Conservation (phyloP, 176 grass and related monocot genomes). For the Dactylis glomerata region DNA sequence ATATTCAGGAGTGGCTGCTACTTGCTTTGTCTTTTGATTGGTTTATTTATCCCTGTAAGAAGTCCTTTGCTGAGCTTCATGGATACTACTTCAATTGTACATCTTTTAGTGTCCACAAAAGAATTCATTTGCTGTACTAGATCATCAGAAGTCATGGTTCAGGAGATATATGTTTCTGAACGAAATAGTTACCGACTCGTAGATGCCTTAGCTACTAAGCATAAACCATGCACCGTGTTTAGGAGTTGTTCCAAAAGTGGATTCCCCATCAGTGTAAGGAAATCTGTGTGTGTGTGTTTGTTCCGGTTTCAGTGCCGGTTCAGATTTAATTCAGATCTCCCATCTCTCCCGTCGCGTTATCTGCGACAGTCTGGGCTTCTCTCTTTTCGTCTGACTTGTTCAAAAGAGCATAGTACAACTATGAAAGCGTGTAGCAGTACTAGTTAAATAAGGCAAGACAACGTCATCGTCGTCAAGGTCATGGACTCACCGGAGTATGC, state of each 20-base stretch:
- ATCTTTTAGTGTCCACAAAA: too few relatives aligned
- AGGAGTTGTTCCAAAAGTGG: not conserved
- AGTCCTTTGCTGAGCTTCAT: not conserved
- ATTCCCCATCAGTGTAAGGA: not conserved
- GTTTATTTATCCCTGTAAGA: not conserved
- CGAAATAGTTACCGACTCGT: not conserved
- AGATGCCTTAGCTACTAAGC: not conserved
- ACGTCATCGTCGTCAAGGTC: not conserved
- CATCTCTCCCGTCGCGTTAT: not conserved
- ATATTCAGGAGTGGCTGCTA: not conserved
- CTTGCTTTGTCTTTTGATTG: not conserved
- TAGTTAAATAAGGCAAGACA: not conserved
- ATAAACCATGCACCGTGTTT: not conserved
- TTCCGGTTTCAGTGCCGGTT: not conserved
- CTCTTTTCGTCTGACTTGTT: not conserved
- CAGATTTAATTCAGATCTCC: not conserved
- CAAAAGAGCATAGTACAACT: not conserved
- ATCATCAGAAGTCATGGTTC: not conserved
- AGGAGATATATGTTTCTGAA: not conserved
- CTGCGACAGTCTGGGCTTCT: not conserved
- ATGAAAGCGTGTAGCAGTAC: not conserved
- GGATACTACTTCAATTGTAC: not conserved
- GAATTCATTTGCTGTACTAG: too few relatives aligned
- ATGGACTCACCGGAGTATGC: slow-evolving; percentile 79
- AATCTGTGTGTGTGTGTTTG: not conserved